Evolutionary conservation across 495 filamentous ascomycete species (phyloP).

Genomic region (Cryomyces antarcticus): DNA sequence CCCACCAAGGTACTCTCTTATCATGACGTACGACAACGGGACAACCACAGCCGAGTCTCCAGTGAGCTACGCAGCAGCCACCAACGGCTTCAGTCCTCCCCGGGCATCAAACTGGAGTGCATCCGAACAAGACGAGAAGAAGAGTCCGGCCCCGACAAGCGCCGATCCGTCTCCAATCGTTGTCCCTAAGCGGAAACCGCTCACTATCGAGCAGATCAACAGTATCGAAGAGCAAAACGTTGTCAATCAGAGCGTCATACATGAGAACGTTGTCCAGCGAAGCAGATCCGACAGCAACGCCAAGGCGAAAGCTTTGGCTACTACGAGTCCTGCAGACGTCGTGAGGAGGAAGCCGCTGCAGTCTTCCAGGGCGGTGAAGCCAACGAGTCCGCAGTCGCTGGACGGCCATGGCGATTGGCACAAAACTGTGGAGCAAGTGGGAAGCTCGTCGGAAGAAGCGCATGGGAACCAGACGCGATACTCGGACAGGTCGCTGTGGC

Average conservation of each 20-base stretch:
- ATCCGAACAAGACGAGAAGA: conserved; percentile 6
- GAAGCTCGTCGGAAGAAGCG: too few relatives aligned
- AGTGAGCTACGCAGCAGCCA: conserved; percentile 10
- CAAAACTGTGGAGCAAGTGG: too few relatives aligned
- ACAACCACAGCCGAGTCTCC: conserved; percentile 13
- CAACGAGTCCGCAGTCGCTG: too few relatives aligned
- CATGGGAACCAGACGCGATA: not conserved
- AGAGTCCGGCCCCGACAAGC: conserved; percentile 1
- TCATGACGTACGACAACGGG: conserved; percentile 4
- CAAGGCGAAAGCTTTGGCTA: too few relatives aligned
- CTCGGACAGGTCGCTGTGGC: too few relatives aligned
- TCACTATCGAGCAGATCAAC: conserved; percentile 15
- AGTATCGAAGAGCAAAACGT: not conserved
- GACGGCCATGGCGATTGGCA: too few relatives aligned
- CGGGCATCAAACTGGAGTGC: conserved; percentile 1
- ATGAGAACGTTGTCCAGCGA: too few relatives aligned
- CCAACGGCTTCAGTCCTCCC: conserved; percentile 14
- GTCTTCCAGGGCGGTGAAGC: too few relatives aligned
- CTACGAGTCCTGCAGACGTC: too few relatives aligned
- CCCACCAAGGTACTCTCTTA: conserved; percentile 17
- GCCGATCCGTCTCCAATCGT: conserved; percentile 11
- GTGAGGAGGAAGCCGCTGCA: too few relatives aligned
- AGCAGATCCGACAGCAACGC: too few relatives aligned
- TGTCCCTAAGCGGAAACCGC: conserved; percentile 20
- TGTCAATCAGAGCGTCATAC: too few relatives aligned